Conservation (phyloP, 495 filamentous ascomycete genomes). For the Geoglossum glabrum region DNA sequence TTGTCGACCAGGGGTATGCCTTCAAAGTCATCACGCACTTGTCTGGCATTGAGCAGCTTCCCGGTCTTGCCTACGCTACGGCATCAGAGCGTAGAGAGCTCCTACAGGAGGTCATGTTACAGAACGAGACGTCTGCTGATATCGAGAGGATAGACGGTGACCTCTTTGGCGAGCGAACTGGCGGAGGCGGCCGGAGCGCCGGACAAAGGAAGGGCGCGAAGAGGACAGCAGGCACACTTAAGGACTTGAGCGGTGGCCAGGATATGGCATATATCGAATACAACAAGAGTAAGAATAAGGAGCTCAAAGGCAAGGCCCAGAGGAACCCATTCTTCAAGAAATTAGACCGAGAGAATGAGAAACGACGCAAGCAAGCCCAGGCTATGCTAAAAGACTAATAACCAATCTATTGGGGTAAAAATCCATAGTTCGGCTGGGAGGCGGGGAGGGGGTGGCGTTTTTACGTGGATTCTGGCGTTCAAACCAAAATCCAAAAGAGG, state of each 20-base stretch:
- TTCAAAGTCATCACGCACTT: conserved; percentile 98
- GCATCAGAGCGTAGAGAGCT: conserved; percentile 71
- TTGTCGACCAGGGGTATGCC: conserved; percentile 96
- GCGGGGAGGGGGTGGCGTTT: no score
- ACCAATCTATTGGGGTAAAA: not conserved
- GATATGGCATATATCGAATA: conserved; percentile 95
- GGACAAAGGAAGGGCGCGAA: conserved; percentile 37
- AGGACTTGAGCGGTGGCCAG: conserved; percentile 71
- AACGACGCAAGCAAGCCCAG: conserved; percentile 14
- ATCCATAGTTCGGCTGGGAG: no score
- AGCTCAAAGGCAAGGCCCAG: conserved; percentile 53
- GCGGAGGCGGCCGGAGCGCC: conserved; percentile 16
- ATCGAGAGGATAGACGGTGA: conserved; percentile 67
- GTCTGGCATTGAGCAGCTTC: conserved; percentile 68
- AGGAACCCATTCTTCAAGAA: conserved; percentile 57
- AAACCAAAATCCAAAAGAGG: no score
- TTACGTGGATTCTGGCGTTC: no score
- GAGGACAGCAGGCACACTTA: conserved; percentile 66
- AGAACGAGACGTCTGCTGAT: conserved; percentile 64
- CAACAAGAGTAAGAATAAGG: conserved; percentile 54
- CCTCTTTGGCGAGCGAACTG: conserved; percentile 45
- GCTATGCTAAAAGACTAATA: not conserved
- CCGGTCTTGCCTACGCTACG: conserved; percentile 61
- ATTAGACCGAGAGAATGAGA: conserved; percentile 51
- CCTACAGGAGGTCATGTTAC: conserved; percentile 76